Evolutionary conservation across 345 rosid genomes (phyloP).

Genomic region (Citrus sp.): DNA sequence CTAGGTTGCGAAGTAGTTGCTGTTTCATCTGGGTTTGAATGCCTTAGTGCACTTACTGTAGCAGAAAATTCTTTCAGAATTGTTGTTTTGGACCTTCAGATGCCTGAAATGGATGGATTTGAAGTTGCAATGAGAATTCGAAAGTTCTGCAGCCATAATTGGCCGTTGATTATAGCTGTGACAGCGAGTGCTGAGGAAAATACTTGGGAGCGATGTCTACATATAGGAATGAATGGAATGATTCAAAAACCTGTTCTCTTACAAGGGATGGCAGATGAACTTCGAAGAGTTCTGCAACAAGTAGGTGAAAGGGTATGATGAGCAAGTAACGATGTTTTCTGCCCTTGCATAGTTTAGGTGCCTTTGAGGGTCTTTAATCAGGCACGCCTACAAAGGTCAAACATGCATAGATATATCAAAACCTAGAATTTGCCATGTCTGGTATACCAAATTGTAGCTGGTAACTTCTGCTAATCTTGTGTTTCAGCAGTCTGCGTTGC

Average conservation of each 20-base stretch:
- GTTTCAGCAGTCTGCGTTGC: background rate
- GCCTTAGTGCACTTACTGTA: slow-evolving; percentile 59
- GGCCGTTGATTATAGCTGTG: slow-evolving; percentile 86
- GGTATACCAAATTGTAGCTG: slow-evolving; percentile 14
- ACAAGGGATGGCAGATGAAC: slow-evolving; percentile 76
- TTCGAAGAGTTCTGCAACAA: slow-evolving; percentile 64
- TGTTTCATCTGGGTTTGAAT: slow-evolving; percentile 86
- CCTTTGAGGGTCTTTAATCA: background rate
- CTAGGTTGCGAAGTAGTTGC: slow-evolving; percentile 83
- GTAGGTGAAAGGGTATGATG: slow-evolving; percentile 49
- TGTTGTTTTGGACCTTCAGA: slow-evolving; percentile 77
- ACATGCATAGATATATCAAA: slow-evolving; percentile 1
- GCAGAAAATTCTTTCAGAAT: slow-evolving; percentile 56
- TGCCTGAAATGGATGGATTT: slow-evolving; percentile 93
- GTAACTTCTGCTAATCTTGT: slow-evolving; percentile 15
- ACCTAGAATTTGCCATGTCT: slow-evolving; percentile 3
- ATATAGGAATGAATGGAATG: slow-evolving; percentile 83
- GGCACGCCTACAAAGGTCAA: background rate
- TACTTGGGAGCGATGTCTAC: slow-evolving; percentile 69
- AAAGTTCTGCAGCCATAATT: slow-evolving; percentile 62
- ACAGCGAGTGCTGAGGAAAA: slow-evolving; percentile 86
- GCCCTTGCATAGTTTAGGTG: background rate
- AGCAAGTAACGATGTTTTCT: background rate
- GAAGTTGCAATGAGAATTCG: slow-evolving; percentile 88
- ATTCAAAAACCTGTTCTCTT: slow-evolving; percentile 84